phyloP scores from a whole-genome alignment of 2,329 filamentous ascomycete genomes.

The Colletotrichum plurivorum region DNA sequence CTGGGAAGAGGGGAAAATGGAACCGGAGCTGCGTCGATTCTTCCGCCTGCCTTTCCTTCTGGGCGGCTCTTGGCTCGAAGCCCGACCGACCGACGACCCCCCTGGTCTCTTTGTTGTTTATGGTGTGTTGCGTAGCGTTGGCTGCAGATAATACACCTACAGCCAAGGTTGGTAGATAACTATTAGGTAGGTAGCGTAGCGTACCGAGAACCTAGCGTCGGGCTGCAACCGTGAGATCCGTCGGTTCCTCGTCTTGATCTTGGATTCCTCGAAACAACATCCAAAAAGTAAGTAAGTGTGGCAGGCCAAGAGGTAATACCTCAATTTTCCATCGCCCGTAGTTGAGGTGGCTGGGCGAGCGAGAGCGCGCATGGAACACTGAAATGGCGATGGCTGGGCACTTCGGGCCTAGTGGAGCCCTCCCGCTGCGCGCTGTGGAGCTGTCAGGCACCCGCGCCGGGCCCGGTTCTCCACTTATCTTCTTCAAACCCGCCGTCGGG shows the following conservation, averaged over 20 bases:
- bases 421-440: background rate
- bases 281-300: background rate
- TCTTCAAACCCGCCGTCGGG: conserved; percentile 10
- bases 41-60: too few relatives aligned
- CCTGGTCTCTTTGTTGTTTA: too few relatives aligned
- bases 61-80: too few relatives aligned
- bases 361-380: conserved; percentile 1
- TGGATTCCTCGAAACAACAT: background rate
- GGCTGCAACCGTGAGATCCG: conserved; percentile 16
- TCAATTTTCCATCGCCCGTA: background rate
- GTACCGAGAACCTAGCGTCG: background rate
- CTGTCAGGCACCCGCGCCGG: conserved; percentile 18
- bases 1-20: too few relatives aligned
- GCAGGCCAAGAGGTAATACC: too few relatives aligned
- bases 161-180: too few relatives aligned
- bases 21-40: too few relatives aligned
- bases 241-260: background rate
- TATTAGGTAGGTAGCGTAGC: too few relatives aligned
- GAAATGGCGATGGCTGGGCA: conserved; percentile 32
- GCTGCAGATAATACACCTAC: too few relatives aligned
- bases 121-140: too few relatives aligned
- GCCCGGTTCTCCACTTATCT: conserved; percentile 1
- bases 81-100: too few relatives aligned
- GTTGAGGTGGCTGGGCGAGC: conserved; percentile 25
- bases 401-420: background rate